Evolutionary conservation across 2,329 filamentous ascomycete species (phyloP).

Genomic region (Fusarium continuum): DNA sequence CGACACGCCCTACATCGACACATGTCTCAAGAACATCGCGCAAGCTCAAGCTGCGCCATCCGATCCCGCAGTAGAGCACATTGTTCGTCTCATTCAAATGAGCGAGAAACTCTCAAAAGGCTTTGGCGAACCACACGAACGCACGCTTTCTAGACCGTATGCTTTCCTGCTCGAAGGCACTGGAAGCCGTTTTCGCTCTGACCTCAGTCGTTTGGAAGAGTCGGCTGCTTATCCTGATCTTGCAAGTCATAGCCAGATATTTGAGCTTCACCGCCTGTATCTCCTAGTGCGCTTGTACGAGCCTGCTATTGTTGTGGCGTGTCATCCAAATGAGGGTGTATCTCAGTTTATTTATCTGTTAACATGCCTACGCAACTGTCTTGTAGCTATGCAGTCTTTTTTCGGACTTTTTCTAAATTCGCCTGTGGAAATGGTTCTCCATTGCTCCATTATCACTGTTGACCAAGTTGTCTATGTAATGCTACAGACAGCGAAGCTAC

Average conservation of each 20-base stretch:
- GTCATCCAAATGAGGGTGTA: constrained; percentile 40
- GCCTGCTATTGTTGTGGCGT: constrained; percentile 49
- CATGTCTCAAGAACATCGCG: constrained; percentile 46
- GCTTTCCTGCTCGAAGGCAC: constrained; percentile 48
- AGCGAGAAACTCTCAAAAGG: constrained; percentile 48
- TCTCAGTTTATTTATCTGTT: constrained; percentile 42
- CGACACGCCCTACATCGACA: constrained; percentile 46
- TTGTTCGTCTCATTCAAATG: constrained; percentile 49
- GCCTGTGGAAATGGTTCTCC: constrained; percentile 35
- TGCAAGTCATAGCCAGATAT: constrained; percentile 8
- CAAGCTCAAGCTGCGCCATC: constrained; percentile 38
- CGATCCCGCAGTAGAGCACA: constrained; percentile 48
- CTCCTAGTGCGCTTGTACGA: constrained; percentile 52
- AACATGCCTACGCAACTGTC: constrained; percentile 49
- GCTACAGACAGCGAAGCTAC: constrained; percentile 35
- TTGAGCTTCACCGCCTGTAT: constrained; percentile 49
- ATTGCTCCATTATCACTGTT: constrained; percentile 33
- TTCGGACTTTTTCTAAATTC: constrained; percentile 46
- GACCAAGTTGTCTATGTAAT: constrained; percentile 37
- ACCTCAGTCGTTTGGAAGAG: constrained; percentile 48
- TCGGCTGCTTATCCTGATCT: constrained; percentile 34
- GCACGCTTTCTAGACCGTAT: constrained; percentile 42
- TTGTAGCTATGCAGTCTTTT: constrained; percentile 48
- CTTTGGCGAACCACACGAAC: constrained; percentile 46
- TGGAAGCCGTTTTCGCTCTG: constrained; percentile 45